phyloP scores from a whole-genome alignment of 1,284 basidiomycete genomes.

The Ceratobasidium sp. region DNA sequence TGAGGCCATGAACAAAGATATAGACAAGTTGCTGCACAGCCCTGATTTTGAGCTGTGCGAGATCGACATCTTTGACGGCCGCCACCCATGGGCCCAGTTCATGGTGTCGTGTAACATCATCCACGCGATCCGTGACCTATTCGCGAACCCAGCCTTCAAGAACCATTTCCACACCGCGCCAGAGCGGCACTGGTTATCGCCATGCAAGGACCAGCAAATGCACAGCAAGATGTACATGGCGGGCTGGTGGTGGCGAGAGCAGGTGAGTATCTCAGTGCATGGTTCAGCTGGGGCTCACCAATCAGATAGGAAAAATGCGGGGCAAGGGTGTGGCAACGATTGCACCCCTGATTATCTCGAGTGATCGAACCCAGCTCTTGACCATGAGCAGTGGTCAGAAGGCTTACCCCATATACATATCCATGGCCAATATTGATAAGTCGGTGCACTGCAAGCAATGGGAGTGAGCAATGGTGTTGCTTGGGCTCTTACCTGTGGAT shows the following conservation, averaged over 20 bases:
- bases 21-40: neutral
- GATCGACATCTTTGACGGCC: neutral
- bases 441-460: constrained; percentile 5
- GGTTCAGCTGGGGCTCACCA: too few relatives aligned
- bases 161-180: neutral
- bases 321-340: neutral
- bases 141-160: neutral
- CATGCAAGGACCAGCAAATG: neutral
- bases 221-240: neutral
- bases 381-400: constrained; percentile 4
- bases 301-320: neutral
- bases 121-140: neutral
- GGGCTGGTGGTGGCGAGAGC: constrained; percentile 12
- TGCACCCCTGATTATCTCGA: neutral
- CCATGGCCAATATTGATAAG: neutral
- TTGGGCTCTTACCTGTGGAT: constrained; percentile 40
- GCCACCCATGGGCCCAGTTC: neutral
- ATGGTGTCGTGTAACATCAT: neutral
- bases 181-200: neutral
- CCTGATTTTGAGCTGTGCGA: neutral
- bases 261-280: neutral
- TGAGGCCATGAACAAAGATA: too few relatives aligned
- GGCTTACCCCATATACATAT: constrained; percentile 12
- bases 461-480: constrained; percentile 23
- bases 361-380: neutral